Evolutionary conservation across 805 yeast genomes (phyloP).

Genomic region (Dipodascus geniculatus): DNA sequence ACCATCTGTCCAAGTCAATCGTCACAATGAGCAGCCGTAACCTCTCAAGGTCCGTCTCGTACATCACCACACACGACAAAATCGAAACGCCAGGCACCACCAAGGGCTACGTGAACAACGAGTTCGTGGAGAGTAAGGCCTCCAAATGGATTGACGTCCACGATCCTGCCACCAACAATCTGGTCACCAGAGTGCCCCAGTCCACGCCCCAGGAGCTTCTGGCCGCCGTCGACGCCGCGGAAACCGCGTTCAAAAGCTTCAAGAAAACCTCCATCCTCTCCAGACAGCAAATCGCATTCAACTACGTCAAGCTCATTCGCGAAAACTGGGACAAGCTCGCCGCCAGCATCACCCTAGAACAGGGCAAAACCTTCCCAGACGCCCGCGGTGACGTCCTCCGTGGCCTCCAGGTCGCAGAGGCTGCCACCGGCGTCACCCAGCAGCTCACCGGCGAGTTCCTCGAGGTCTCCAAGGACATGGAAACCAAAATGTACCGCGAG

Average conservation of each 20-base stretch:
- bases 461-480: conserved; percentile 66
- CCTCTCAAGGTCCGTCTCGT: not conserved
- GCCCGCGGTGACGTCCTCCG: conserved; percentile 67
- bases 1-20: not conserved
- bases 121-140: conserved; percentile 39
- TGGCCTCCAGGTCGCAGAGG: conserved; percentile 71
- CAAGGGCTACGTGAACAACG: conserved; percentile 32
- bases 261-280: conserved; percentile 36
- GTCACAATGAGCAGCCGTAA: not conserved
- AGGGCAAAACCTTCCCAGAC: conserved; percentile 66
- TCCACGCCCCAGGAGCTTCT: conserved; percentile 53
- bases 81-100: conserved; percentile 25
- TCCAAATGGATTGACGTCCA: conserved; percentile 53
- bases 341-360: conserved; percentile 51
- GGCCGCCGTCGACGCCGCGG: conserved; percentile 54
- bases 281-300: conserved; percentile 55
- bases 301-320: conserved; percentile 51
- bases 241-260: conserved; percentile 49
- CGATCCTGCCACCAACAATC: conserved; percentile 64
- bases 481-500: conserved; percentile 58
- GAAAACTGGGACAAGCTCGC: conserved; percentile 61
- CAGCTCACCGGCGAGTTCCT: conserved; percentile 52
- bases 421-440: conserved; percentile 50
- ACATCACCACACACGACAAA: conserved; percentile 20
- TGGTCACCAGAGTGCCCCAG: conserved; percentile 62